phyloP scores from a whole-genome alignment of 306 rosid species.

The Cercis canadensis region DNA sequence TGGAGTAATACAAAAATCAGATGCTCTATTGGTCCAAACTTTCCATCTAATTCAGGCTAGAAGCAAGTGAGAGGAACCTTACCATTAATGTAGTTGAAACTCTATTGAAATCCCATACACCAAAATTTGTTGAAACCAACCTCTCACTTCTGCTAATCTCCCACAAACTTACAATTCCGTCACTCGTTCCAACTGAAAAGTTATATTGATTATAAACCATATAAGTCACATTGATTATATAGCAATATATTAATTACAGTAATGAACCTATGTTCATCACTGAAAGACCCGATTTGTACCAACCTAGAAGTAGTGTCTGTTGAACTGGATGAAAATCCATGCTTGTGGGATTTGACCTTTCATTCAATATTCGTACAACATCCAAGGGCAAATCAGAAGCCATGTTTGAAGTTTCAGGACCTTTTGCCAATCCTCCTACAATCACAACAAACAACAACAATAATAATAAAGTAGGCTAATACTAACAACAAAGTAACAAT shows the following conservation, averaged over 20 bases:
- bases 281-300: constrained; percentile 1
- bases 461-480: too few species aligned
- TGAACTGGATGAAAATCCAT: constrained; percentile 44
- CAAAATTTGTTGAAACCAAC: constrained; percentile 33
- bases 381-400: constrained; percentile 38
- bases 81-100: constrained; percentile 31
- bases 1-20: not conserved
- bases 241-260: not conserved
- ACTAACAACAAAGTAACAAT: not conserved
- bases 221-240: not conserved
- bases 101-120: constrained; percentile 37
- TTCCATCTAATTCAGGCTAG: not conserved
- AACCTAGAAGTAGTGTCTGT: constrained; percentile 38
- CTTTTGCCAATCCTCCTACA: too few species aligned
- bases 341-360: constrained; percentile 28
- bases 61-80: not conserved
- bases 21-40: constrained; percentile 5
- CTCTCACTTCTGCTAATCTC: constrained; percentile 30
- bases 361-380: constrained; percentile 21
- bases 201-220: not conserved
- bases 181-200: constrained; percentile 36
- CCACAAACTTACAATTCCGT: constrained; percentile 40
- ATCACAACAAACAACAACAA: too few species aligned
- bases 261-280: not conserved
- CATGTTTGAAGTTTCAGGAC: too few species aligned